Evolutionary conservation across 306 rosid species (phyloP).

Genomic region (Ziziphus jujuba): DNA sequence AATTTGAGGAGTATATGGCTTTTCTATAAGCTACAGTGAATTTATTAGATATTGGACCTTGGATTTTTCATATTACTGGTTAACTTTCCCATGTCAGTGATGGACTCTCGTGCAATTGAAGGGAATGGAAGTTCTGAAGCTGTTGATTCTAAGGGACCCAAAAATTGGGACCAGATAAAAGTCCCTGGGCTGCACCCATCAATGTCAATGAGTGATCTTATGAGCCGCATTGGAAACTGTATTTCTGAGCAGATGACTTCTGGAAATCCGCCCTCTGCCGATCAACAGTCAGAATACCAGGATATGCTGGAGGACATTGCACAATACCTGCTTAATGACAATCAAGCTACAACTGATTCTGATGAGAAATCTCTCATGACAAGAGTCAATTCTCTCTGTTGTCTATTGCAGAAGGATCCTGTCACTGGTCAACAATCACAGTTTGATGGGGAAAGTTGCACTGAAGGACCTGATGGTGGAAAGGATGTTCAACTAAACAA

Average conservation of each 20-base stretch:
- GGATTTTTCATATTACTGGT: conserved; percentile 9
- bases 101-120: conserved; percentile 53
- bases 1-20: neutral
- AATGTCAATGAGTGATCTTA: conserved; percentile 72
- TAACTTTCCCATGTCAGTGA: conserved; percentile 31
- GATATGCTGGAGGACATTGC: conserved; percentile 72
- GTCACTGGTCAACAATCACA: conserved; percentile 39
- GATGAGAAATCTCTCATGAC: conserved; percentile 87
- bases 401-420: conserved; percentile 80
- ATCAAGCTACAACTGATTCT: conserved; percentile 52
- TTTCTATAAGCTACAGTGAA: neutral
- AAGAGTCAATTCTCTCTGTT: conserved; percentile 82
- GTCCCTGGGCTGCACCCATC: conserved; percentile 70
- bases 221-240: conserved; percentile 69
- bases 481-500: conserved; percentile 31
- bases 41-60: neutral
- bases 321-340: conserved; percentile 70
- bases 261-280: conserved; percentile 43
- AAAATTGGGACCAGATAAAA: conserved; percentile 63
- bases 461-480: conserved; percentile 36
- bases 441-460: conserved; percentile 24
- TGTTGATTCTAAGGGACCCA: conserved; percentile 42
- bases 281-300: conserved; percentile 45
- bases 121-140: conserved; percentile 61
- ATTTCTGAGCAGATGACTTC: conserved; percentile 70